Evolutionary conservation across 164 flowering plant genomes (phyloP), one percentile per base, ranked within the genome.

Genomic region (Umbellularia californica): DNA sequence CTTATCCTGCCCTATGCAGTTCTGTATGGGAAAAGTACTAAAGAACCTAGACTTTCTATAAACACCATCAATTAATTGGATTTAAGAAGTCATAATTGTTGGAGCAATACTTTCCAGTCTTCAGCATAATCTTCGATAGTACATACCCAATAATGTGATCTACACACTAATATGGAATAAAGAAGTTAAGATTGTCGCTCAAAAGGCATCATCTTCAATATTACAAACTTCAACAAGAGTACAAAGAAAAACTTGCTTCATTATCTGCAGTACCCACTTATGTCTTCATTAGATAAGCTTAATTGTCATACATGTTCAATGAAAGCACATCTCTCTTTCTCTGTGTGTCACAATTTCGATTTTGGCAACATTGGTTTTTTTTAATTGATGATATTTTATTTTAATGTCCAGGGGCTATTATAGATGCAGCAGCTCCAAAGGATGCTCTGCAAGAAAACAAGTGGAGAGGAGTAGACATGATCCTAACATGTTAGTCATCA

Each of bases 371-470:
- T 71, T 13, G 65, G 51, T 58, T 71, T 55, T 71, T 52, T 20
- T 3, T 52, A 52, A 13, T 52, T 52, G 60, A 55, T 55, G 47
- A 33, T 27, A 71, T 58, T 24, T 58, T 27, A 24, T 13, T 14
- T 63, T 41, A 35, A 15, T 51, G 41, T 77, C 13, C 81, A 93
- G 98, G 86, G 95, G 98, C 5, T 93, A 93, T 82, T 93, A 93
- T 69, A 89, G 96, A 81, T 93, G 97, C 83, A 93, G 97, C 77
- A 91, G 96, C 79, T 93, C 97, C 19, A 93, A 93, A 79, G 98
- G 98, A 27, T 93, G 98, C 74, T 87, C 92, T 5, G 98, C 98
- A 23, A 87, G 98, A 74, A 93, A 93, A 81, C 98, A 93, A 80
- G 98, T 93, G 1, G 98, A 93, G 80, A 67, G 97, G 28, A 91